Percentiles rank a stretch among this genome's conserved stretches.
These are phyloP conservation scores for Eucalyptus tenuipes DNA, from an alignment of 345 rosid species.

Conservation along the genomic window DNA sequence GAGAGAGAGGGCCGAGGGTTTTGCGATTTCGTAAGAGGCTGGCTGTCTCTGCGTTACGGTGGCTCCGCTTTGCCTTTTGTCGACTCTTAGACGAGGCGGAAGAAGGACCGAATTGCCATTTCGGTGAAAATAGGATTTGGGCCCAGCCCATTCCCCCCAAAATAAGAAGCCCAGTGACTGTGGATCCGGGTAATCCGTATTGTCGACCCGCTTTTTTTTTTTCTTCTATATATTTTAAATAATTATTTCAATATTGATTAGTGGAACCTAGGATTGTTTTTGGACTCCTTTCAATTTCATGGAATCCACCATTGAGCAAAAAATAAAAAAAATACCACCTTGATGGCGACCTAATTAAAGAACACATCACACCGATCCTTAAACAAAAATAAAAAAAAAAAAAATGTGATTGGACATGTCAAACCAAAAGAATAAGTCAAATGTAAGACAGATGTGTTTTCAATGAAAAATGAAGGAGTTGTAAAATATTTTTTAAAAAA, in stretches of 20 bases:
- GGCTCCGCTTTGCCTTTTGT: background rate
- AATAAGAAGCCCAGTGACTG: background rate
- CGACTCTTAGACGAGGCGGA: background rate
- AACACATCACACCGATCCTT: background rate
- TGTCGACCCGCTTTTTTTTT: background rate
- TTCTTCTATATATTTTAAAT: background rate
- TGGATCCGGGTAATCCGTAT: background rate
- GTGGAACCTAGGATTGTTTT: background rate
- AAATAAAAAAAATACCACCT: background rate
- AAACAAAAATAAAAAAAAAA: too few relatives aligned
- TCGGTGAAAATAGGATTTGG: background rate
- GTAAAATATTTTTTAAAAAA: too few relatives aligned
- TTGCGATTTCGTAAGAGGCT: background rate
- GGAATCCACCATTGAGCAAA: background rate
- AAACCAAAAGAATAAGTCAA: too few relatives aligned
- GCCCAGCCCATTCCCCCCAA: background rate
- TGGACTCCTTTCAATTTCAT: background rate
- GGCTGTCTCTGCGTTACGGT: background rate
- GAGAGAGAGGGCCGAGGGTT: background rate
- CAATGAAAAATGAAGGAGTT: background rate
- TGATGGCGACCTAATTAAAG: background rate
- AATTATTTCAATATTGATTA: background rate
- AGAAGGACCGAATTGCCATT: background rate
- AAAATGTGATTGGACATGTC: accelerated
- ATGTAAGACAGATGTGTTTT: accelerated